Percentiles rank a stretch among this genome's conserved stretches.
phyloP scores from a whole-genome alignment of 441 rosid species.

The Brassica balearica region DNA sequence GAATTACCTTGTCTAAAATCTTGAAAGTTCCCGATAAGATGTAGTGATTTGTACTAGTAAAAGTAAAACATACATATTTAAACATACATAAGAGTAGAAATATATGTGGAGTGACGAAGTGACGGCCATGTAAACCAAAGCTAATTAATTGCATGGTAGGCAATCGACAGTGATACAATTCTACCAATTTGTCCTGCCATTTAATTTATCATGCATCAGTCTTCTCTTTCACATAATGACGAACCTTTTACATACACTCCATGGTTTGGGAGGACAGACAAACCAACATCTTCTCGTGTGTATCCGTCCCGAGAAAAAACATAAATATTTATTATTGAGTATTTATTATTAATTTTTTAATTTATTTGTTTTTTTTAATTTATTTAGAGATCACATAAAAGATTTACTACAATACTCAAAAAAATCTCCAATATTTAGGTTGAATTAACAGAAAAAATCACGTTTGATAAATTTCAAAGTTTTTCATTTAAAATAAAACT shows the following conservation, averaged over 20 bases:
- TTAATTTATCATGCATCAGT: slow-evolving; percentile 11
- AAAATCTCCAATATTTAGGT: background rate
- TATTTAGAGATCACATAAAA: background rate
- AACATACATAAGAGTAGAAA: background rate
- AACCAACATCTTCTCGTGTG: slow-evolving; percentile 27
- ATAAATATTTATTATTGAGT: background rate
- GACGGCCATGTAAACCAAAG: background rate
- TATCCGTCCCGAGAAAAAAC: background rate
- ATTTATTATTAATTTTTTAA: background rate
- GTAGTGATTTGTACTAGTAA: background rate
- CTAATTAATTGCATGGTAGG: background rate
- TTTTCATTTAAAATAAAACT: background rate
- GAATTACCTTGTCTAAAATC: background rate
- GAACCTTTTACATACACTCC: slow-evolving; percentile 26
- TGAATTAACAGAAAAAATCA: background rate
- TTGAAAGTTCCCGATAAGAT: background rate
- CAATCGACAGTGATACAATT: slow-evolving; percentile 24
- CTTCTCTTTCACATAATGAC: slow-evolving; percentile 22
- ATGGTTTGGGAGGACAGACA: slow-evolving; percentile 4
- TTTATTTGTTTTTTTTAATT: background rate
- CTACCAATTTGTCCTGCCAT: slow-evolving; percentile 36
- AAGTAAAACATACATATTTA: background rate
- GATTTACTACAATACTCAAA: background rate
- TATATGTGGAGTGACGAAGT: background rate
- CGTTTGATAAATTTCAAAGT: background rate